Evolutionary conservation across 129 eudicot genomes (phyloP), one percentile per base, ranked within the genome.

Genomic region (Centaurea solstitialis): DNA sequence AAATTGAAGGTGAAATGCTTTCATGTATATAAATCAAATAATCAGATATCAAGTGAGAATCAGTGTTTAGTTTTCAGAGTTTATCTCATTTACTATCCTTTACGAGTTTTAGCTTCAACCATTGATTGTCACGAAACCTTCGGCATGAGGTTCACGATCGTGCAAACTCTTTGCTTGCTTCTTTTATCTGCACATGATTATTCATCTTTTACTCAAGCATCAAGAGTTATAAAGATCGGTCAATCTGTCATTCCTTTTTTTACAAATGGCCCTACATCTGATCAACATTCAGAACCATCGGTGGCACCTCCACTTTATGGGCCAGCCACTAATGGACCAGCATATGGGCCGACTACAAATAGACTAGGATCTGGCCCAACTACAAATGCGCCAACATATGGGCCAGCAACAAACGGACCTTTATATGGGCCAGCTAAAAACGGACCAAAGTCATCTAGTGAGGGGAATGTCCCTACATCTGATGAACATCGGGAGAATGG

Each of bases 121-220:
- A 3, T 50, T 13, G 21, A 0, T 50, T 13, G 20, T 6, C 4
- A 7, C 38, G 21, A 71, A 71, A 17, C 75, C 57, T 71, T 10
- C 75, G 41, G 4, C 75, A 71, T 71, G 75, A 39, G 75, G 53
- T 38, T 13, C 57, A 38, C 11, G 50, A 37, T 71, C 15, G 24
- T 71, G 24, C 75, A 35, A 71, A 38, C 75, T 71, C 75, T 71
- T 71, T 71, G 75, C 2, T 71, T 71, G 13, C 30, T 71, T 71
- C 53, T 71, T 38, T 9, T 71, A 71, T 37, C 20, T 71, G 75
- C 41, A 35, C 7, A 20, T 35, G 28, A 71, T 37, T 9, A 71
- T 71, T 57, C 10, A 33, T 70, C 1, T 70, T 17, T 70, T 8
- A 35, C 50, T 70, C 50, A n/a, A 70, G 75, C 75, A 70, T 70